A percentile compares a stretch with the other conserved stretches of the same genome.
These are phyloP conservation scores for Arthrobotrys iridis DNA, from an alignment of 2,329 filamentous ascomycete genomes.

Conservation along the genomic window DNA sequence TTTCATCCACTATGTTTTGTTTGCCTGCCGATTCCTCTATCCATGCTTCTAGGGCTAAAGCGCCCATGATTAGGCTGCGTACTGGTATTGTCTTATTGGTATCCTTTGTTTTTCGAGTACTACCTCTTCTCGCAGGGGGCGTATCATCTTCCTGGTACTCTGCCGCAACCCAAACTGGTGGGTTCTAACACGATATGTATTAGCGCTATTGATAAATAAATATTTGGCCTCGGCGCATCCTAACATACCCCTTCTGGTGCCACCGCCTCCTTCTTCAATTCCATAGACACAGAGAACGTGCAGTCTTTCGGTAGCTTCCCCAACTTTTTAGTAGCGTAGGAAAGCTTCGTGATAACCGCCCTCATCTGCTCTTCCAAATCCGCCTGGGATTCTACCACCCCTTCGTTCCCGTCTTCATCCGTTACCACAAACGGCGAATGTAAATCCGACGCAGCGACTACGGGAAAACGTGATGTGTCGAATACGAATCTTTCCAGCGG, in stretches of 20 bases:
- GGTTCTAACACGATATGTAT: constrained; percentile 58
- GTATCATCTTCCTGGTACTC: constrained; percentile 52
- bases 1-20: constrained; percentile 1
- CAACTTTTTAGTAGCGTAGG: constrained; percentile 70
- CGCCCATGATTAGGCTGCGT: constrained; percentile 35
- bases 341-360: constrained; percentile 72
- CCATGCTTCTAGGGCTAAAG: constrained; percentile 43
- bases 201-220: constrained; percentile 10
- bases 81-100: constrained; percentile 26
- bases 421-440: constrained; percentile 60
- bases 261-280: constrained; percentile 71
- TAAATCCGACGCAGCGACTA: constrained; percentile 60
- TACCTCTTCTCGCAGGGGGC: not conserved
- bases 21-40: constrained; percentile 38
- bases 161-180: constrained; percentile 61
- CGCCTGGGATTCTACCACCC: constrained; percentile 57
- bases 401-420: constrained; percentile 27
- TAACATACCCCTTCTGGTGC: constrained; percentile 69
- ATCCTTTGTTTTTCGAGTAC: constrained; percentile 16
- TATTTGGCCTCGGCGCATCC: not conserved
- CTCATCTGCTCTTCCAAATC: constrained; percentile 79
- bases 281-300: constrained; percentile 79
- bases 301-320: constrained; percentile 71
- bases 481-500: constrained; percentile 71
- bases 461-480: constrained; percentile 68